Conservation (phyloP, 192 early-diverging fungal genomes). For the Linnemannia elongata region DNA sequence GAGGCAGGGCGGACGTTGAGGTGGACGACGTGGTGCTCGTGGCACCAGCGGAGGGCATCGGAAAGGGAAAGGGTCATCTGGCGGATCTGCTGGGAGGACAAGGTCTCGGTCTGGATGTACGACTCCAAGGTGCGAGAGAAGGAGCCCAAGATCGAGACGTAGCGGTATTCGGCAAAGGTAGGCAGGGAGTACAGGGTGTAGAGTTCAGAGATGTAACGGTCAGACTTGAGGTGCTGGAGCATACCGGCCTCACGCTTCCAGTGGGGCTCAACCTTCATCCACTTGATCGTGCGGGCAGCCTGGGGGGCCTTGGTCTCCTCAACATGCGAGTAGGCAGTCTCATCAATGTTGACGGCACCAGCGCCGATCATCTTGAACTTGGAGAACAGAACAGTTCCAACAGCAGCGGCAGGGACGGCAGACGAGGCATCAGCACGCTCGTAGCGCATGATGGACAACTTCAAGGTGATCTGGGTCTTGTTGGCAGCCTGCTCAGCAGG, state of each 20-base stretch:
- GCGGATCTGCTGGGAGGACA: constrained; percentile 37
- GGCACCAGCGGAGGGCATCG: constrained; percentile 57
- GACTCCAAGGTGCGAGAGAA: constrained; percentile 51
- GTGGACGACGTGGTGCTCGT: constrained; percentile 57
- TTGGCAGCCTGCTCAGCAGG: constrained; percentile 55
- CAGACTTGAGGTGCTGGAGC: constrained; percentile 56
- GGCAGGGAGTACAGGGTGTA: constrained; percentile 54
- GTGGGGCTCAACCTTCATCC: constrained; percentile 58
- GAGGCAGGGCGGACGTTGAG: constrained; percentile 53
- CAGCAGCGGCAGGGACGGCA: constrained; percentile 43
- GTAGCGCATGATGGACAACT: constrained; percentile 57
- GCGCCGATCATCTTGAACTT: constrained; percentile 55
- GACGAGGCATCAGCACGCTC: constrained; percentile 51
- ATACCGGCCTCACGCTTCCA: constrained; percentile 60
- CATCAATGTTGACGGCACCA: constrained; percentile 51
- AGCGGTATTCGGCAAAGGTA: constrained; percentile 55
- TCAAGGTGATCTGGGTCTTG: constrained; percentile 56
- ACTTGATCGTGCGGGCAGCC: constrained; percentile 51
- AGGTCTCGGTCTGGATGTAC: constrained; percentile 41
- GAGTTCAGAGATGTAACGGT: constrained; percentile 50
- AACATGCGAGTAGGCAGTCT: constrained; percentile 46
- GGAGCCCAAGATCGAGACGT: constrained; percentile 45
- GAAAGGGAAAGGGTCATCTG: constrained; percentile 47
- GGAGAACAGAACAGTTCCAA: constrained; percentile 51
- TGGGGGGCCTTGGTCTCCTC: constrained; percentile 44